These are phyloP conservation scores for Aspergillus cavernicola DNA, from an alignment of 495 filamentous ascomycete species.

Conservation along the genomic window DNA sequence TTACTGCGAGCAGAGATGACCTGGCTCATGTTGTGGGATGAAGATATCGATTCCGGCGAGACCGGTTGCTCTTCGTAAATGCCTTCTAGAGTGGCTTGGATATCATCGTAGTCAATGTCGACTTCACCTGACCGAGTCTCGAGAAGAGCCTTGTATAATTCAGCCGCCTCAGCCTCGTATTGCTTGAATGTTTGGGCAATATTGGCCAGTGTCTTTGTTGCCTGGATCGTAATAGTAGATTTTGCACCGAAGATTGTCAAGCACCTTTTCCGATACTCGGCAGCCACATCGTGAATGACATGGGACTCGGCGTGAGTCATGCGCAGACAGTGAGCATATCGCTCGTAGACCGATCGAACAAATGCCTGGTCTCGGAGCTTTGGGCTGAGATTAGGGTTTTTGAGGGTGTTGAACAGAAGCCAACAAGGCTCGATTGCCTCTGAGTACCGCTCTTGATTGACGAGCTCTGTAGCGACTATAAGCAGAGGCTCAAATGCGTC, in stretches of 20 bases:
- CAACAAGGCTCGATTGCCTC: slow-evolving; percentile 31
- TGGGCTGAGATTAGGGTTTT: slow-evolving; percentile 26
- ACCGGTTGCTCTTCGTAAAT: slow-evolving; percentile 34
- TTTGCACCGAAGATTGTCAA: slow-evolving; percentile 29
- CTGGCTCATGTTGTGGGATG: slow-evolving; percentile 23
- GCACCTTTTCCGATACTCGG: slow-evolving; percentile 31
- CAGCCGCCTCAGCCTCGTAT: slow-evolving; percentile 31
- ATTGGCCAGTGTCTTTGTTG: slow-evolving; percentile 33
- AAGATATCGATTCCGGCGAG: slow-evolving; percentile 21
- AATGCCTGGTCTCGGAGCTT: slow-evolving; percentile 31
- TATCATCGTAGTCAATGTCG: slow-evolving; percentile 30
- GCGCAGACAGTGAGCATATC: slow-evolving; percentile 33
- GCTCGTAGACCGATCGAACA: slow-evolving; percentile 29
- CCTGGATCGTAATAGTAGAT: slow-evolving; percentile 34
- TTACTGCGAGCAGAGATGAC: slow-evolving; percentile 25
- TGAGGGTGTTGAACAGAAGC: slow-evolving; percentile 33
- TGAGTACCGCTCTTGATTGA: slow-evolving; percentile 32
- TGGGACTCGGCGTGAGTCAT: slow-evolving; percentile 25
- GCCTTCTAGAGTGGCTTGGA: slow-evolving; percentile 31
- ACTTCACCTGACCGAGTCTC: slow-evolving; percentile 19
- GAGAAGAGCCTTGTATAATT: slow-evolving; percentile 32
- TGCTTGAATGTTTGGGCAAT: slow-evolving; percentile 35
- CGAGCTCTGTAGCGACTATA: slow-evolving; percentile 36
- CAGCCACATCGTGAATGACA: slow-evolving; percentile 32
- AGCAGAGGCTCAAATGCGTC: slow-evolving; percentile 35